Evolutionary conservation across 148 eudicot species (phyloP).

Genomic region (Euryodendron excelsum): DNA sequence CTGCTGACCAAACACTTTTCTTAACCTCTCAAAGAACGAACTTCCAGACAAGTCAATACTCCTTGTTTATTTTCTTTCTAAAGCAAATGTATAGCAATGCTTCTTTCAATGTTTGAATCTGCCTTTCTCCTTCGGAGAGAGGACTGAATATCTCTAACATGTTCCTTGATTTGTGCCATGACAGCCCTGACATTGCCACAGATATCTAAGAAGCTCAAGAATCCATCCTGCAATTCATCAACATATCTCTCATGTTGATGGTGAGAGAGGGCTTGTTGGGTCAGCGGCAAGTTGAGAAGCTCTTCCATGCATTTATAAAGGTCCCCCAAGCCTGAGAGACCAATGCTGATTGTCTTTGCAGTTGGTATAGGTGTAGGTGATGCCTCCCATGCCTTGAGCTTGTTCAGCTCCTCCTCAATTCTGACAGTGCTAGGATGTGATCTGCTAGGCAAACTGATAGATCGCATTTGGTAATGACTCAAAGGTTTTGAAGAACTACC

Average conservation of each 20-base stretch:
- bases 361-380: background rate
- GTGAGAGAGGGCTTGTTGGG: slow-evolving; percentile 14
- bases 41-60: too few relatives aligned
- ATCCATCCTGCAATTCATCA: slow-evolving; percentile 12
- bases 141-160: slow-evolving; percentile 1
- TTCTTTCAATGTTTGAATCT: slow-evolving; percentile 1
- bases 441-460: slow-evolving; percentile 20
- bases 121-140: slow-evolving; percentile 13
- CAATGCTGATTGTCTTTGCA: slow-evolving; percentile 1
- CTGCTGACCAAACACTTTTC: too few relatives aligned
- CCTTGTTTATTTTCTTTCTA: slow-evolving; percentile 39
- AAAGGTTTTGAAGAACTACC: slow-evolving; percentile 5
- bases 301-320: slow-evolving; percentile 17
- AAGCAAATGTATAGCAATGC: background rate
- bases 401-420: slow-evolving; percentile 21
- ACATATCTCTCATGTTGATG: background rate
- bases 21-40: too few relatives aligned
- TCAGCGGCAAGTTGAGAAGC: slow-evolving; percentile 12
- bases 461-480: slow-evolving; percentile 15
- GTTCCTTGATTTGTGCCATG: background rate
- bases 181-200: slow-evolving; percentile 15
- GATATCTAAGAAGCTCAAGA: slow-evolving; percentile 18
- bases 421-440: slow-evolving; percentile 16
- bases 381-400: slow-evolving; percentile 16
- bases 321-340: slow-evolving; percentile 2